phyloP scores from a whole-genome alignment of 805 yeast genomes.

The Teunomyces panamensis region DNA sequence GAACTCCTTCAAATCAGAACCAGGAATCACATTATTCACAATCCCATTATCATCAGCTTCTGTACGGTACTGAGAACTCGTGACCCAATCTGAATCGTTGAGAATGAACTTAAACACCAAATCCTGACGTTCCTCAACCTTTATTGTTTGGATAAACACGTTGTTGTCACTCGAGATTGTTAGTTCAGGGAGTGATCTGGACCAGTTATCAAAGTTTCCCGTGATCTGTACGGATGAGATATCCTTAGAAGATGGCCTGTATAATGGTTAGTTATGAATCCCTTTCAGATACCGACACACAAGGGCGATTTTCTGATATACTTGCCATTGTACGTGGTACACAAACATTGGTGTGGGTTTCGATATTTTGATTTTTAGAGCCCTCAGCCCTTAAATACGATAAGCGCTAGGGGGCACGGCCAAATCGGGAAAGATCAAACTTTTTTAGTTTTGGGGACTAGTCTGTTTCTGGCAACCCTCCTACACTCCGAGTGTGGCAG shows the following conservation, averaged over 20 bases:
- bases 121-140: slow-evolving; percentile 19
- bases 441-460: neutral
- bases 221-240: slow-evolving; percentile 30
- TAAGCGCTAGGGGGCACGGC: slow-evolving; percentile 1
- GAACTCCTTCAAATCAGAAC: slow-evolving; percentile 19
- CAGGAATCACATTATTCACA: slow-evolving; percentile 31
- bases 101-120: slow-evolving; percentile 38
- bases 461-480: too few species aligned
- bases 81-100: slow-evolving; percentile 31
- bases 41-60: slow-evolving; percentile 34
- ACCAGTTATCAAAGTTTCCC: slow-evolving; percentile 43
- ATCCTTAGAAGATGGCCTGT: neutral
- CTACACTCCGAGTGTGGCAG: neutral
- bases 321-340: slow-evolving; percentile 4
- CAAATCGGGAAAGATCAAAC: slow-evolving; percentile 1
- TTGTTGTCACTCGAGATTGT: slow-evolving; percentile 12
- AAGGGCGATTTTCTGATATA: neutral
- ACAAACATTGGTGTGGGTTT: neutral
- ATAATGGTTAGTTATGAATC: too few species aligned
- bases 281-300: too few species aligned
- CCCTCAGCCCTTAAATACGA: slow-evolving; percentile 2
- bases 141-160: slow-evolving; percentile 20
- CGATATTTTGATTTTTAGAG: too few species aligned
- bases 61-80: slow-evolving; percentile 19
- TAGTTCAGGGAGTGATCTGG: slow-evolving; percentile 16